Evolutionary conservation across 208 protist genomes (phyloP).

Genomic region (Entamoeba histolytica): DNA sequence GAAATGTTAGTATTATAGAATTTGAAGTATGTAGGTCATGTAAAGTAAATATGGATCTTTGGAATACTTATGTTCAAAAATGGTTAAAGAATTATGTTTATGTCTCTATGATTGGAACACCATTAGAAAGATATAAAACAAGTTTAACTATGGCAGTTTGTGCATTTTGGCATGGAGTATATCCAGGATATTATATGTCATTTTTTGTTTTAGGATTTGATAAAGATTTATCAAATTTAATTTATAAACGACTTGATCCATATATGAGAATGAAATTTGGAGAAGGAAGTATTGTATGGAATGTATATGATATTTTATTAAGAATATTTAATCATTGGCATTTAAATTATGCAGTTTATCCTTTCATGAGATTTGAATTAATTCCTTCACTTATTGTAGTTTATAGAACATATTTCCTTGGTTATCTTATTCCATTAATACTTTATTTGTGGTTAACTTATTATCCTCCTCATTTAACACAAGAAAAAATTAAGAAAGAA

Average conservation of each 20-base stretch:
- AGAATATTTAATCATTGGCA: not conserved
- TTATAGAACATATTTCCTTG: not conserved
- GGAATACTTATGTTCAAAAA: not conserved
- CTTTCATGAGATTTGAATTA: not conserved
- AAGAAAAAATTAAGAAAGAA: no score
- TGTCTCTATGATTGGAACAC: not conserved
- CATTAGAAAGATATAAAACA: not conserved
- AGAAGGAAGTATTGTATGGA: not conserved
- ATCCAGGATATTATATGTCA: not conserved
- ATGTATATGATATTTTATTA: not conserved
- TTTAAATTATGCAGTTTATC: not conserved
- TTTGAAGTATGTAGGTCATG: not conserved
- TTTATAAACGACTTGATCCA: not conserved
- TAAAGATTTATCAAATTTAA: not conserved
- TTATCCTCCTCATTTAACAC: no score
- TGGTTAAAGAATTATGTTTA: not conserved
- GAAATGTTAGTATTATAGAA: not conserved
- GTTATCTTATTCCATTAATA: not conserved
- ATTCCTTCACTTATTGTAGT: not conserved
- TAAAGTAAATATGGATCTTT: not conserved
- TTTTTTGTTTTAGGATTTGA: not conserved
- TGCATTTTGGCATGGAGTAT: not conserved
- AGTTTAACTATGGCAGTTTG: not conserved
- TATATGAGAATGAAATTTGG: not conserved
- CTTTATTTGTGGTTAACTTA: not conserved